Conservation (phyloP, 2,329 filamentous ascomycete genomes). For the Byssochlamys sp. region DNA sequence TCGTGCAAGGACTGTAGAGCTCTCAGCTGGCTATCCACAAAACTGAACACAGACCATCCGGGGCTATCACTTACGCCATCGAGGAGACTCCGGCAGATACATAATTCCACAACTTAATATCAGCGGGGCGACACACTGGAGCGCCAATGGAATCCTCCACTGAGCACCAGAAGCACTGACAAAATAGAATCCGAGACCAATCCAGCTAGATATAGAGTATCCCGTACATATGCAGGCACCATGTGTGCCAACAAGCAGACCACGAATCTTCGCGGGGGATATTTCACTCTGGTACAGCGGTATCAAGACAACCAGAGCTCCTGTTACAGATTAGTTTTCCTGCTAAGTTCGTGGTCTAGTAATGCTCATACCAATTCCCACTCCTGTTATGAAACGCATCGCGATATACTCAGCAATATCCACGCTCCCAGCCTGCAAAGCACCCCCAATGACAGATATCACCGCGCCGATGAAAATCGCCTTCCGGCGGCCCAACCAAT, state of each 20-base stretch:
- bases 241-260: slow-evolving; percentile 16
- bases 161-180: slow-evolving; percentile 10
- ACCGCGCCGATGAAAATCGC: slow-evolving; percentile 1
- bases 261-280: slow-evolving; percentile 16
- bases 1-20: slow-evolving; percentile 10
- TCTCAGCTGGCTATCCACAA: not conserved
- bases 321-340: not conserved
- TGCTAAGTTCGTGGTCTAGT: not conserved
- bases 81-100: slow-evolving; percentile 12
- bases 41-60: not conserved
- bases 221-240: slow-evolving; percentile 17
- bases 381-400: slow-evolving; percentile 4
- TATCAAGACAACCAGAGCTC: slow-evolving; percentile 5
- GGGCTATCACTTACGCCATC: slow-evolving; percentile 14
- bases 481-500: slow-evolving; percentile 4
- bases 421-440: slow-evolving; percentile 6
- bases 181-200: slow-evolving; percentile 18
- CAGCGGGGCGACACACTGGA: slow-evolving; percentile 11
- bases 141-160: slow-evolving; percentile 15
- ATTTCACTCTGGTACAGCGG: slow-evolving; percentile 19
- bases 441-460: slow-evolving; percentile 3
- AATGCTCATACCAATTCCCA: slow-evolving; percentile 3
- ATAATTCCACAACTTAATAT: slow-evolving; percentile 7
- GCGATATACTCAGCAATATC: slow-evolving; percentile 5
- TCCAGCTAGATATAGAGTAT: slow-evolving; percentile 15